phyloP scores from a whole-genome alignment of 2,329 filamentous ascomycete genomes.

The Diaporthe helianthi region DNA sequence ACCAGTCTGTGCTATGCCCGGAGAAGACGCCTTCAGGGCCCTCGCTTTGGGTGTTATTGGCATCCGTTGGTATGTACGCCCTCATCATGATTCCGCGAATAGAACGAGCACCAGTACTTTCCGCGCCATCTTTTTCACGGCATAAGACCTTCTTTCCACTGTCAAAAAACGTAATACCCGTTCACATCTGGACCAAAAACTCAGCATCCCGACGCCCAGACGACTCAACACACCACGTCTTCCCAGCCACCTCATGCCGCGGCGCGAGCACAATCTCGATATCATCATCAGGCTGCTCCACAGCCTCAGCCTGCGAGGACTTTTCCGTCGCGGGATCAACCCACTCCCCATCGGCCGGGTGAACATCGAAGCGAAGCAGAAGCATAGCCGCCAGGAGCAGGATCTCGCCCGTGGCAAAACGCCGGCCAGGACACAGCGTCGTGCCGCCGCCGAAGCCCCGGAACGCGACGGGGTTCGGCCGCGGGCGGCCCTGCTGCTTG shows the following conservation, averaged over 20 bases:
- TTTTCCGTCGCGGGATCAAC: conserved; percentile 29
- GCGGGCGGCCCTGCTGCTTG: conserved; percentile 29
- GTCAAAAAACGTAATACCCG: background rate
- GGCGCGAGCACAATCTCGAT: conserved; percentile 34
- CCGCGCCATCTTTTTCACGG: no score
- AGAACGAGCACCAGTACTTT: no score
- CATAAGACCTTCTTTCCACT: background rate
- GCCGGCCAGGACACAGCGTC: conserved; percentile 39
- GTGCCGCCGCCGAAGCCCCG: conserved; percentile 39
- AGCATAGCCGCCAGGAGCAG: conserved; percentile 38
- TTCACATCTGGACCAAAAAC: conserved; percentile 6
- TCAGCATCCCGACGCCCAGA: conserved; percentile 20
- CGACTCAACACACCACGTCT: background rate
- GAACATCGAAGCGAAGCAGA: conserved; percentile 38
- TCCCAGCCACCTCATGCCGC: background rate
- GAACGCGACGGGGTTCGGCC: conserved; percentile 33
- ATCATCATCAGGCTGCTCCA: conserved; percentile 37
- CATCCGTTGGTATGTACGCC: no score
- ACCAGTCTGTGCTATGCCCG: no score
- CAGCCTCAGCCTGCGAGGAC: conserved; percentile 34
- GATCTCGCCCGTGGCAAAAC: conserved; percentile 41
- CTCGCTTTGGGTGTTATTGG: no score
- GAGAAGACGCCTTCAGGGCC: background rate
- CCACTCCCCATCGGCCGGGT: conserved; percentile 27
- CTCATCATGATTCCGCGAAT: no score